Evolutionary conservation across 2,329 filamentous ascomycete genomes (phyloP).

Genomic region (Neonectria faginata): DNA sequence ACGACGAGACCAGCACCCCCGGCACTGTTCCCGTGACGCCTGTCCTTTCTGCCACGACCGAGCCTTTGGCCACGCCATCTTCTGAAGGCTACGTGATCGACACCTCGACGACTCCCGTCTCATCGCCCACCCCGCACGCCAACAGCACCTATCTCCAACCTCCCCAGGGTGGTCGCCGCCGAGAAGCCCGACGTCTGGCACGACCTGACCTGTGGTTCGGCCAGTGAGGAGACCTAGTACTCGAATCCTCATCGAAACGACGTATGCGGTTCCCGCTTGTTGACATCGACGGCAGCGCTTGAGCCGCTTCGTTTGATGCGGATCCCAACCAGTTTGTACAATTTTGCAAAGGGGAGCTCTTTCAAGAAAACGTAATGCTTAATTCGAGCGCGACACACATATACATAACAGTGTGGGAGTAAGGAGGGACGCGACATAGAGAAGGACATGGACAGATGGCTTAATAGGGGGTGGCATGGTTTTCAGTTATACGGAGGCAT

Average conservation of each 20-base stretch:
- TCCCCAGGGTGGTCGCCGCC: slow-evolving; percentile 46
- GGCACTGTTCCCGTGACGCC: slow-evolving; percentile 25
- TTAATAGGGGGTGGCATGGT: not conserved
- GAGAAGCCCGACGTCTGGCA: slow-evolving; percentile 50
- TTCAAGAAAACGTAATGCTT: slow-evolving; percentile 16
- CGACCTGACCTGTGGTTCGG: slow-evolving; percentile 53
- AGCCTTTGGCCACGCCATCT: slow-evolving; percentile 16
- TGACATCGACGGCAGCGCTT: not conserved
- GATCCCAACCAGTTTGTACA: slow-evolving; percentile 1
- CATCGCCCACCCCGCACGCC: slow-evolving; percentile 41
- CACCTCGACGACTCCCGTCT: slow-evolving; percentile 49
- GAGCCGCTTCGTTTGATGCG: not conserved
- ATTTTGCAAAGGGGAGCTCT: slow-evolving; percentile 3
- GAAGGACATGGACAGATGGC: not conserved
- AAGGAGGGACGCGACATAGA: slow-evolving; percentile 16
- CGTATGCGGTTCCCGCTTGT: not conserved
- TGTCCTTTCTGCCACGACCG: slow-evolving; percentile 13
- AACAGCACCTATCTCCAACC: slow-evolving; percentile 42
- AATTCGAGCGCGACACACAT: slow-evolving; percentile 7
- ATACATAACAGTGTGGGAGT: not conserved
- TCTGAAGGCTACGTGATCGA: slow-evolving; percentile 48
- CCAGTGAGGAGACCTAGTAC: slow-evolving; percentile 43
- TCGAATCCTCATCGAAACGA: slow-evolving; percentile 8
- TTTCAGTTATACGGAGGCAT: slow-evolving; percentile 3
- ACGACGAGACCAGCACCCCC: slow-evolving; percentile 23